Evolutionary conservation across 2,329 filamentous ascomycete genomes (phyloP), one percentile per base, ranked within the genome.

Genomic region (Paracorniculantispora psalliotae): DNA sequence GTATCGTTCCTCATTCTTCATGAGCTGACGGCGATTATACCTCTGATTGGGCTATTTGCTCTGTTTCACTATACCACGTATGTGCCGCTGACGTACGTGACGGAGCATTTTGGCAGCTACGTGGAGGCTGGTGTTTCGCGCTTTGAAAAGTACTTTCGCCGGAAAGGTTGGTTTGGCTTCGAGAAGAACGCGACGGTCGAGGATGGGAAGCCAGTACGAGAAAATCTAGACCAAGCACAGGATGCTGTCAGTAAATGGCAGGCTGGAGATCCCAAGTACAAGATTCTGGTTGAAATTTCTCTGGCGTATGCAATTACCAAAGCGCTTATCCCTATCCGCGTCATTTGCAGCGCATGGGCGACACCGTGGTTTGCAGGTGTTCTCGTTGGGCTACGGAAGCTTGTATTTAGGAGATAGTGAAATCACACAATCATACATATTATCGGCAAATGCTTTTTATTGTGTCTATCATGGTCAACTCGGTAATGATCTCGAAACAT

Each of bases 261-360:
- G 58, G 68, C 64, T 48, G 69, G 71, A 8, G 76, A 81, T 58
- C 65, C 66, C n/a, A 77, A 75, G 62, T 84, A 85, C 67, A 80
- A 77, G 62, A 75, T 86, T n/a, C 75, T 85, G 5, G 75, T 86
- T 0, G 84, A 88, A 72, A 84, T 97, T 63, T 94, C 91, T 25
- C 88, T 94, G 21, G 92, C 94, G 5, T 99, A 94, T 77, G 89
- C 91, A 1, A 82, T 97, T 63, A 96, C 91, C 1, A 99, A 99
- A 75, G 86, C 85, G 17, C 69, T 97, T 60, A 72, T 99, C 63
- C 91, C 94, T 0, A 67, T 90, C 13, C 82, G 94, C 65, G 83
- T 99, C 62, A 76, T 88, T 26, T 73, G 85, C 7, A 96, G 92
- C 74, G 81, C 96, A 4, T 96, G 90, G 91, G 88, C 83, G 15